These are phyloP conservation scores for Colletotrichum sp. DNA, from an alignment of 2,329 filamentous ascomycete genomes.

Conservation along the genomic window DNA sequence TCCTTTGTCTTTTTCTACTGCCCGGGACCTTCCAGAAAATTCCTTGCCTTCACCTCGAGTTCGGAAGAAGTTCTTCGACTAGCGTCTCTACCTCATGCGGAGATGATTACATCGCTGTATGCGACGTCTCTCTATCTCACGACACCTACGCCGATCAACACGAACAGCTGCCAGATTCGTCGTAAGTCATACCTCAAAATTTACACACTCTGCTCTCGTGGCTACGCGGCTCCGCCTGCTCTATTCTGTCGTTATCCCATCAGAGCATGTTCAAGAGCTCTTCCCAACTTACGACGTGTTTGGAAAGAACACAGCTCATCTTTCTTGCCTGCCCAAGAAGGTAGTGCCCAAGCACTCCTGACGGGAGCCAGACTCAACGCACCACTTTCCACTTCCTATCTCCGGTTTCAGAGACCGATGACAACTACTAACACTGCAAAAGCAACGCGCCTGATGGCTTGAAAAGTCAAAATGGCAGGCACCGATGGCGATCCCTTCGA, in stretches of 20 bases:
- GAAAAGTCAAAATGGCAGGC: conserved; percentile 29
- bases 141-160: background rate
- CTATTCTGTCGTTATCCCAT: background rate
- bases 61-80: background rate
- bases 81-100: background rate
- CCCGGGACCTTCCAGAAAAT: background rate
- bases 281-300: background rate
- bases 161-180: background rate
- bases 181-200: background rate
- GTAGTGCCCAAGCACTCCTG: background rate
- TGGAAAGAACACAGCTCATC: background rate
- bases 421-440: background rate
- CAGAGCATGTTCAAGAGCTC: background rate
- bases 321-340: background rate
- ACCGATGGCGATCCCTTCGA: conserved; percentile 69
- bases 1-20: background rate
- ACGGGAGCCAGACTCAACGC: background rate
- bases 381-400: background rate
- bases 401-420: background rate
- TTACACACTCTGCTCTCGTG: background rate
- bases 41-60: background rate
- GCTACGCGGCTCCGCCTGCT: background rate
- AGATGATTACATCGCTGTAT: background rate
- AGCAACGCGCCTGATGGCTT: background rate
- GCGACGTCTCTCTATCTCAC: background rate